A percentile compares a stretch with the other conserved stretches of the same genome.
Evolutionary conservation across 768 basidiomycete species (phyloP).

Genomic region (Suillus tomentosus): DNA sequence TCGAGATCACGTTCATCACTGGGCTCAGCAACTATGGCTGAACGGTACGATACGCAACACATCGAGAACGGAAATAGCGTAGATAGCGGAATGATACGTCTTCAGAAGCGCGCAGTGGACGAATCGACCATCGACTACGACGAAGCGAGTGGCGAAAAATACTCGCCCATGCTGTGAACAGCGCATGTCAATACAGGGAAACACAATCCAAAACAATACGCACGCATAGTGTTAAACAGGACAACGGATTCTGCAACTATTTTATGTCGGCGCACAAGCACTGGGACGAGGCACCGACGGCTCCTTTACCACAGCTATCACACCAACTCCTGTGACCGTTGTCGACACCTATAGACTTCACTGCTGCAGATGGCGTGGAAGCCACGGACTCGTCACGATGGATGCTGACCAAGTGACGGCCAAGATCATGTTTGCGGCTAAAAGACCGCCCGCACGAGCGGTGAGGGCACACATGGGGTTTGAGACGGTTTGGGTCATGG

Average conservation of each 20-base stretch:
- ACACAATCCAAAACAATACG: slow-evolving; percentile 10
- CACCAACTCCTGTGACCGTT: slow-evolving; percentile 69
- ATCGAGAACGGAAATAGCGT: slow-evolving; percentile 46
- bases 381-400: slow-evolving; percentile 69
- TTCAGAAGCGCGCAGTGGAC: slow-evolving; percentile 32
- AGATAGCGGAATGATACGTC: slow-evolving; percentile 35
- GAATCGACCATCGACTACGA: slow-evolving; percentile 42
- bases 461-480: slow-evolving; percentile 89
- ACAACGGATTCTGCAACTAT: slow-evolving; percentile 36
- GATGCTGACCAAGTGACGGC: slow-evolving; percentile 85
- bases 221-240: slow-evolving; percentile 31
- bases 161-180: slow-evolving; percentile 33
- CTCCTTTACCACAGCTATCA: slow-evolving; percentile 71
- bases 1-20: slow-evolving; percentile 69
- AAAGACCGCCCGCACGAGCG: slow-evolving; percentile 86
- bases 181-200: slow-evolving; percentile 9
- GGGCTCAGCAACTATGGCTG: slow-evolving; percentile 42
- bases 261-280: slow-evolving; percentile 71
- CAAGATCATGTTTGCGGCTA: slow-evolving; percentile 92
- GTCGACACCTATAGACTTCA: slow-evolving; percentile 67
- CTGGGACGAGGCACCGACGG: slow-evolving; percentile 51
- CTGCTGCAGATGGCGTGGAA: slow-evolving; percentile 39
- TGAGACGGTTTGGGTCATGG: slow-evolving; percentile 88
- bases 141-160: slow-evolving; percentile 40
- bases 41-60: slow-evolving; percentile 71